Percentiles rank a stretch among this genome's conserved stretches.
Conservation (phyloP, 192 early-diverging fungal species). For the Coemansia sp. region DNA sequence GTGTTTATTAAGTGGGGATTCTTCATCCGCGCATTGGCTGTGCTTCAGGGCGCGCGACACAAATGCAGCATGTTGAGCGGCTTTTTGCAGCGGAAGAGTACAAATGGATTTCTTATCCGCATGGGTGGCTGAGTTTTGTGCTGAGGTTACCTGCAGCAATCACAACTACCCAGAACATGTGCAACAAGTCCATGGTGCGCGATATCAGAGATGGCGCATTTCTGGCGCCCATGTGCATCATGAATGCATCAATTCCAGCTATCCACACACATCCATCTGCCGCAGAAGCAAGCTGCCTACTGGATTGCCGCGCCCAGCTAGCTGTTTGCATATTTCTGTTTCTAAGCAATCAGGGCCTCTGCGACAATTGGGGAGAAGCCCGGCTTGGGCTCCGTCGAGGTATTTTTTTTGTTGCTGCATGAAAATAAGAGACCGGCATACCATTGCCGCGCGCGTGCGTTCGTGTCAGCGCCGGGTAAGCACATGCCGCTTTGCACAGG, state of each 20-base stretch:
- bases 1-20: neutral
- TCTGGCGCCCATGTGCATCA: constrained; percentile 1
- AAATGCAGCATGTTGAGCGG: neutral
- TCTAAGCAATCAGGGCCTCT: neutral
- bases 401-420: neutral
- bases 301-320: neutral
- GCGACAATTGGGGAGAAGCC: neutral
- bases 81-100: constrained; percentile 1
- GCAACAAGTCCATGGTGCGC: neutral
- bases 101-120: constrained; percentile 1
- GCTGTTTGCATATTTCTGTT: neutral
- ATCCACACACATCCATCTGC: neutral
- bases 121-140: constrained; percentile 10
- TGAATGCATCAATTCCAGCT: neutral
- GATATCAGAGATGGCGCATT: constrained; percentile 13
- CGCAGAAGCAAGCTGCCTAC: neutral
- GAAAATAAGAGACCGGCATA: neutral
- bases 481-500: neutral
- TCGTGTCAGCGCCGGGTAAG: neutral
- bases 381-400: neutral
- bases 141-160: constrained; percentile 4
- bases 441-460: neutral
- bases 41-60: neutral
- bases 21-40: neutral
- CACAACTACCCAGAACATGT: neutral